These are phyloP conservation scores for Tetracladium setigerum DNA, from an alignment of 495 filamentous ascomycete genomes.

Conservation along the genomic window DNA sequence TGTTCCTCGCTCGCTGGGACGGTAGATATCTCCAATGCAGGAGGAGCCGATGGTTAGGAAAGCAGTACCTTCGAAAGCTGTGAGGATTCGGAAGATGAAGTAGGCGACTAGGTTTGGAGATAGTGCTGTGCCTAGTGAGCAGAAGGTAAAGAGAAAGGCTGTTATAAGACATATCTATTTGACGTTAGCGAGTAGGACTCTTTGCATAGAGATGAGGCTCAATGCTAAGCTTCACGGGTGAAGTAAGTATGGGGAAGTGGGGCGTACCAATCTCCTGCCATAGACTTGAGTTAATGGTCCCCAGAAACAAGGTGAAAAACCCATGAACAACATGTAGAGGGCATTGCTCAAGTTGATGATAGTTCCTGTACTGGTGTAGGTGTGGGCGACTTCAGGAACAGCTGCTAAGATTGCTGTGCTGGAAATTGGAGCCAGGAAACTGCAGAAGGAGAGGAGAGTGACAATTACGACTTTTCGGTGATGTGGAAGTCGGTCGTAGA, in stretches of 20 bases:
- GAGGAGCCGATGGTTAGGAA: slow-evolving; percentile 60
- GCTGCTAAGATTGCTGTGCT: slow-evolving; percentile 64
- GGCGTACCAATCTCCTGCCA: slow-evolving; percentile 47
- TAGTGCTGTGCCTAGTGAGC: slow-evolving; percentile 59
- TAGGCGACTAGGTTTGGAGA: slow-evolving; percentile 59
- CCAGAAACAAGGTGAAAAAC: slow-evolving; percentile 57
- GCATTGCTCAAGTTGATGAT: slow-evolving; percentile 66
- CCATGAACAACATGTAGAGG: slow-evolving; percentile 64
- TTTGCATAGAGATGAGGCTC: background rate
- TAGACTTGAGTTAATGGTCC: slow-evolving; percentile 63
- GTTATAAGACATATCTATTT: slow-evolving; percentile 47
- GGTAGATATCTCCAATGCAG: slow-evolving; percentile 57
- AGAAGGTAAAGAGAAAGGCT: slow-evolving; percentile 50
- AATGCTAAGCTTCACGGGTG: background rate
- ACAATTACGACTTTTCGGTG: slow-evolving; percentile 54
- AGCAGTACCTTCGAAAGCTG: slow-evolving; percentile 64
- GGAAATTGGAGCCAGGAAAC: slow-evolving; percentile 61
- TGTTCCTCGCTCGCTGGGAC: slow-evolving; percentile 57
- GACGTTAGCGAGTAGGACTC: background rate
- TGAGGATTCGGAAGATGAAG: slow-evolving; percentile 62
- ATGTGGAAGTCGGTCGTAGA: slow-evolving; percentile 46
- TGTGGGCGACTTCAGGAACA: slow-evolving; percentile 56
- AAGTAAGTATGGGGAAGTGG: slow-evolving; percentile 17
- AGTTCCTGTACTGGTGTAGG: slow-evolving; percentile 52
- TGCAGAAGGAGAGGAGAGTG: slow-evolving; percentile 54